Percentiles rank a stretch among this genome's conserved stretches.
phyloP scores from a whole-genome alignment of 225 moss, liverwort and hornwort species.

The Polytrichum commune region DNA sequence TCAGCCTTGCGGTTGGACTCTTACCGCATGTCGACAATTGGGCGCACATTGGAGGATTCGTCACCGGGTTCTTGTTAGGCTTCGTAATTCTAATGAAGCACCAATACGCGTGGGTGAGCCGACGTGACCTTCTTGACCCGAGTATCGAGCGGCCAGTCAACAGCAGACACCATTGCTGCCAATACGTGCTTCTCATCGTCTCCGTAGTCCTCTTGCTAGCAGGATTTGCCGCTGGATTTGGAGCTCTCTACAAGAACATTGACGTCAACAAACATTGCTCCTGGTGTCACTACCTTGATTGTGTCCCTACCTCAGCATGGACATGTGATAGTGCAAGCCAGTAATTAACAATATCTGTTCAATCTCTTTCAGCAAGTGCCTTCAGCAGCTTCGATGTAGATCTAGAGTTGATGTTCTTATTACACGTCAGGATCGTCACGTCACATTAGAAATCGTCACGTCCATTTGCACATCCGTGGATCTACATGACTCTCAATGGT shows the following conservation, averaged over 20 bases:
- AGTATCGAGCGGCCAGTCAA: conserved; percentile 51
- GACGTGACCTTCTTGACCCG: conserved; percentile 42
- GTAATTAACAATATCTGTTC: too few species aligned
- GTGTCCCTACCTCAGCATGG: conserved; percentile 76
- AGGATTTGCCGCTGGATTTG: conserved; percentile 43
- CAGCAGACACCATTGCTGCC: conserved; percentile 42
- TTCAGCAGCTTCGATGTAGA: too few species aligned
- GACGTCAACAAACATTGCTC: conserved; percentile 56
- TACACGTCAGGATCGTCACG: too few species aligned
- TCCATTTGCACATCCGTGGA: too few species aligned
- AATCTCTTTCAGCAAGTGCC: too few species aligned
- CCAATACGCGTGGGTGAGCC: conserved; percentile 61
- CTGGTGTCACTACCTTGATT: conserved; percentile 91
- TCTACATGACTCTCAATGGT: too few species aligned
- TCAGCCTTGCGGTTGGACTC: conserved; percentile 79
- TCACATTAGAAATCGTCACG: too few species aligned
- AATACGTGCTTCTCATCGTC: conserved; percentile 53
- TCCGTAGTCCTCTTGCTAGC: conserved; percentile 42
- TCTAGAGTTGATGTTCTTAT: too few species aligned
- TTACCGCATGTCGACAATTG: conserved; percentile 90
- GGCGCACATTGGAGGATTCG: conserved; percentile 81
- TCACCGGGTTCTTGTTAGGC: conserved; percentile 60
- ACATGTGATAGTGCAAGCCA: conserved; percentile 34
- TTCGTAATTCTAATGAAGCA: conserved; percentile 67
- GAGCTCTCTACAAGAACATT: conserved; percentile 47